These are phyloP conservation scores for Henckelia pumila DNA, from an alignment of 257 asterid species.

Conservation along the genomic window DNA sequence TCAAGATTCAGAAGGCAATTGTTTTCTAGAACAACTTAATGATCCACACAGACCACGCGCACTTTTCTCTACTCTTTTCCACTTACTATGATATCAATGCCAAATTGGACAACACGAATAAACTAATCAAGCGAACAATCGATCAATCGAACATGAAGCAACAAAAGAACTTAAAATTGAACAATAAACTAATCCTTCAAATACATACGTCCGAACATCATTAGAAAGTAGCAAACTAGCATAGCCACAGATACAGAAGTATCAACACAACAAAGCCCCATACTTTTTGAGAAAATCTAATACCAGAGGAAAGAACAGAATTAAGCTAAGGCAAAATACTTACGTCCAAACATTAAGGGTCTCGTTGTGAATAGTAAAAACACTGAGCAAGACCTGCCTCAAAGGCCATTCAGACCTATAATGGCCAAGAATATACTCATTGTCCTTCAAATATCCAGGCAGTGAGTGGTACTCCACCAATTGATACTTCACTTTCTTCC, in stretches of 20 bases:
- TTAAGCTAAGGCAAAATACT: constrained; percentile 31
- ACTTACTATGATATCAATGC: background rate
- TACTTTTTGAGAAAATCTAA: background rate
- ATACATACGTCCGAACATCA: too few relatives aligned
- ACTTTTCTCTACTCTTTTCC: background rate
- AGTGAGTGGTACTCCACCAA: constrained; percentile 89
- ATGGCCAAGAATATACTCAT: constrained; percentile 74
- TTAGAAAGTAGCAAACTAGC: background rate
- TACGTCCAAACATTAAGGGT: constrained; percentile 99
- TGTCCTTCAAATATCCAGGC: constrained; percentile 95
- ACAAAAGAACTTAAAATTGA: background rate
- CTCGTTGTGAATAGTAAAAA: constrained; percentile 91
- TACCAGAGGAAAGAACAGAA: background rate
- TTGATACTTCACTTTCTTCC: constrained; percentile 92
- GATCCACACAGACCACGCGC: background rate
- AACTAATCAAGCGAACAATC: background rate
- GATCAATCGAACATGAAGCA: constrained; percentile 12
- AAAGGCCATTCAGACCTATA: constrained; percentile 93
- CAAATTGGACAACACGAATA: background rate
- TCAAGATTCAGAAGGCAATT: constrained; percentile 2
- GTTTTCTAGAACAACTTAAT: background rate
- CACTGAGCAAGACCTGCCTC: constrained; percentile 72
- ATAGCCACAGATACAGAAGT: constrained; percentile 1
- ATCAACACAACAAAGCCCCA: constrained; percentile 13
- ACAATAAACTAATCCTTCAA: constrained; percentile 4